These are phyloP conservation scores for Erucastrum elatum DNA, from an alignment of 345 rosid species.

Conservation along the genomic window DNA sequence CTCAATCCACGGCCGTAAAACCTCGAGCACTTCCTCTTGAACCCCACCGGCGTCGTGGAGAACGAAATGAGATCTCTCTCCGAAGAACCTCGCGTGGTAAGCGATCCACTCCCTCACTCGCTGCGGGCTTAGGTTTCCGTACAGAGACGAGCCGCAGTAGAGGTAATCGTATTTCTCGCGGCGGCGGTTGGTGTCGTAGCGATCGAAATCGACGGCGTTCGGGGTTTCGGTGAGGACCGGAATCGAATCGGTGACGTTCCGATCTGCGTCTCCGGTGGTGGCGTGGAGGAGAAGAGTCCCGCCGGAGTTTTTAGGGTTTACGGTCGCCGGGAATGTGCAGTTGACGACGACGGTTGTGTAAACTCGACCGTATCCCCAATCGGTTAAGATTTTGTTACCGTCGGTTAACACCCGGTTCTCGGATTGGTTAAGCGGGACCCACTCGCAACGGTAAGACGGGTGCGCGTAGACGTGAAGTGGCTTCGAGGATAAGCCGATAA, in stretches of 20 bases:
- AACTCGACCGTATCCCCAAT: constrained; percentile 94
- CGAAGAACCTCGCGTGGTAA: constrained; percentile 77
- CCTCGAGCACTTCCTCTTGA: constrained; percentile 69
- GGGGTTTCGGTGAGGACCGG: constrained; percentile 51
- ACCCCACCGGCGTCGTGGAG: constrained; percentile 91
- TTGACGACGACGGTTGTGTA: constrained; percentile 88
- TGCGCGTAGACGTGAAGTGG: constrained; percentile 70
- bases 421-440: constrained; percentile 49
- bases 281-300: constrained; percentile 64
- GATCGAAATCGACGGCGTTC: constrained; percentile 39
- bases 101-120: constrained; percentile 88
- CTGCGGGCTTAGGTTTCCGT: constrained; percentile 75
- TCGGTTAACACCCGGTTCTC: constrained; percentile 41
- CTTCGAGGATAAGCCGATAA: constrained; percentile 78
- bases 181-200: constrained; percentile 40
- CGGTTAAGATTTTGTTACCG: constrained; percentile 71
- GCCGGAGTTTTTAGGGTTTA: constrained; percentile 61
- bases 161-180: constrained; percentile 66
- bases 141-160: constrained; percentile 83
- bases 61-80: constrained; percentile 74
- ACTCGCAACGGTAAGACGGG: constrained; percentile 73
- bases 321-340: constrained; percentile 62
- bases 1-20: constrained; percentile 88
- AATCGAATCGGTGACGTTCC: constrained; percentile 66
- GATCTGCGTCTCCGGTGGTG: constrained; percentile 60